These are phyloP conservation scores for Candida patagonica DNA, from an alignment of 805 yeast genomes.

Conservation along the genomic window DNA sequence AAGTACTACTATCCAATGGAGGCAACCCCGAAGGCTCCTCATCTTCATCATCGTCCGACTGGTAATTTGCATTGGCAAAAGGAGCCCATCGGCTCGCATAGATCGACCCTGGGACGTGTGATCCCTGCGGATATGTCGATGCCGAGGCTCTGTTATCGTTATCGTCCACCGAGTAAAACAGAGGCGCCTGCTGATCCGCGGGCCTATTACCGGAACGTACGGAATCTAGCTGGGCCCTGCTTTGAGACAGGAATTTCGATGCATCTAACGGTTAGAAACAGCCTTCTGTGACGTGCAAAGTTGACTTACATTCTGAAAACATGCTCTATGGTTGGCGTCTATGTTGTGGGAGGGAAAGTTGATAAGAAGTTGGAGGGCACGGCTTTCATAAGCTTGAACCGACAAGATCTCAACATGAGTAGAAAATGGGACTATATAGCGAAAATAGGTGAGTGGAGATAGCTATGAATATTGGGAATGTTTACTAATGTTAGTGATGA, in stretches of 20 bases:
- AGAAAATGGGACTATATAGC: conserved; percentile 27
- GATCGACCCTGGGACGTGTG: conserved; percentile 12
- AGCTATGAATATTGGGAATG: not conserved
- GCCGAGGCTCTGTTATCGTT: conserved; percentile 11
- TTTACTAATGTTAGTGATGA: conserved; percentile 22
- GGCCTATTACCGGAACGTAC: not conserved
- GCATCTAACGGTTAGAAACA: conserved; percentile 22
- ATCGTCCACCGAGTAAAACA: conserved; percentile 22
- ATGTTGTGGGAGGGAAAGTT: no score
- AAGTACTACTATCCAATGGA: conserved; percentile 7
- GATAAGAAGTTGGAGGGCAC: no score
- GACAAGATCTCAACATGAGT: not conserved
- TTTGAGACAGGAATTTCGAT: conserved; percentile 28
- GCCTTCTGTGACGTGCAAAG: not conserved
- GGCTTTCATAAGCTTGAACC: no score
- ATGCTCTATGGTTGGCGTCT: no score
- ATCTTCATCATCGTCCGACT: conserved; percentile 9
- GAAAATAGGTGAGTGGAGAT: conserved; percentile 20
- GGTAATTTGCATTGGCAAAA: conserved; percentile 1
- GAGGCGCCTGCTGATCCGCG: conserved; percentile 20
- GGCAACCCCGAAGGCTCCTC: conserved; percentile 7
- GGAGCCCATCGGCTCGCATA: conserved; percentile 8
- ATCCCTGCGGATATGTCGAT: conserved; percentile 4
- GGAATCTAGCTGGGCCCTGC: conserved; percentile 25
- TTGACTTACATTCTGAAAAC: conserved; percentile 22